Base-by-base conservation (phyloP, 148 eudicot species). In the Amaranthus hypochondriacus region DNA sequence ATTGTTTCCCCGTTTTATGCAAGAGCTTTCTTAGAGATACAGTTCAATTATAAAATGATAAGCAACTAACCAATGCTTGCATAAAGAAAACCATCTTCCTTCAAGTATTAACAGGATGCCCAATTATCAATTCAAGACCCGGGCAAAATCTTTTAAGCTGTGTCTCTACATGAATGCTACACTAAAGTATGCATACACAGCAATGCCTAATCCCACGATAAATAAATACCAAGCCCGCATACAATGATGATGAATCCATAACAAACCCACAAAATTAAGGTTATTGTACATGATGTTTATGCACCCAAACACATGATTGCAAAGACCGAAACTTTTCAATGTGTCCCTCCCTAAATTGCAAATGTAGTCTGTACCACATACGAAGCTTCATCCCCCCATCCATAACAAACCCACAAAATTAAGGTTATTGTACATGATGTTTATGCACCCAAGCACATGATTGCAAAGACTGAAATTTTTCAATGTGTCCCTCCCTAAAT, bases 261-360 rank as follows among this genome's bases (percentile, higher is more conserved):
- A 48, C 28, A 65, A n/a, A 9, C 44, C 42, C 39, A n/a, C 3
- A 58, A 3, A n/a, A 58, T 3, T 2, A 28, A n/a, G 5, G 62
- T 5, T 58, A 8, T 7, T 60, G 44, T 5, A 60, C 63, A 18
- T 7, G 12, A 60, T n/a, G 43, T 58, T 58, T 58, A 43, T 49
- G 56, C 68, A 65, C 68, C 68, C 11, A 65, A 65, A 65, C 68
- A 65, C 68, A 65, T 65, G 68, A 65, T n/a, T 14, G 7, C 52
- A 47, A 8, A 52, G 51, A 48, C 68, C 28, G 5, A 65, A 9
- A 12, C 2, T 65, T 42, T 11, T 58, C 62, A 67, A 69, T 55
- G 11, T 12, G 53, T 69, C 28, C 59, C 39, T 28, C 55, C 48
- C 62, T 42, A 43, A 42, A 55, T 9, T 46, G 43, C 28, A 43